Evolutionary conservation across 805 yeast genomes (phyloP), one percentile per base, ranked within the genome.

Genomic region (Cyberlindnera bimundalis): DNA sequence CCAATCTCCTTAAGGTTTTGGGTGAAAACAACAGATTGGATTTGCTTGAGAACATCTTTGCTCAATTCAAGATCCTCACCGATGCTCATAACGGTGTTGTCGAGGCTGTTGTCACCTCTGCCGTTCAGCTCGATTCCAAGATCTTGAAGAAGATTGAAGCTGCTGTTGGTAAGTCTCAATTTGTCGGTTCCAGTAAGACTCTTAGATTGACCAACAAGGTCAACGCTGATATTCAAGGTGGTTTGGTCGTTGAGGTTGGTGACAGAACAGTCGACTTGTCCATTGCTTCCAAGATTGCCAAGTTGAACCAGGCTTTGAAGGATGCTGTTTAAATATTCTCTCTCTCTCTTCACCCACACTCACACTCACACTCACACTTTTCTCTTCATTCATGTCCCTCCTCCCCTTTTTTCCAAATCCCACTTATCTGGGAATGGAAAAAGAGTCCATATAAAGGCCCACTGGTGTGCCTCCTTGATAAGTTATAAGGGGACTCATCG

Each of bases 181-280:
- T 80, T 60, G 95, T 91, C 48, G 96, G 96, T 55, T 67, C 73
- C 42, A 91, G 87, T 58, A 84, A 90, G 76, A 78, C 91, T 57
- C 79, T 93, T 66, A 83, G 84, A 73, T 72, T 93, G 56, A 70
- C 79, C 55, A 91, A 89, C 75, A 74, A 73, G 51, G 85, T 91
- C 49, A 81, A 88, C 72, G 87, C 96, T 51, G 93, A 84, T 52
- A 86, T 93, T 63, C 75, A 86, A 65, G 99, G 99, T 62, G 99
- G 99, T 59, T 78, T 93, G 65, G 72, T 93, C 55, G 96, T 93
- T 46, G 96, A 90, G 70, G 87, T 93, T 58, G 96, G 91, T 61
- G 99, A 91, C 74, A 87, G 84, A 69, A 90, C 98, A 50, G 96
- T 89, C 58, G 99, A 93, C 71, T 76, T 91, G 66, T 83, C 95